Conservation (phyloP, 257 asterid genomes). For the Lantana camara region DNA sequence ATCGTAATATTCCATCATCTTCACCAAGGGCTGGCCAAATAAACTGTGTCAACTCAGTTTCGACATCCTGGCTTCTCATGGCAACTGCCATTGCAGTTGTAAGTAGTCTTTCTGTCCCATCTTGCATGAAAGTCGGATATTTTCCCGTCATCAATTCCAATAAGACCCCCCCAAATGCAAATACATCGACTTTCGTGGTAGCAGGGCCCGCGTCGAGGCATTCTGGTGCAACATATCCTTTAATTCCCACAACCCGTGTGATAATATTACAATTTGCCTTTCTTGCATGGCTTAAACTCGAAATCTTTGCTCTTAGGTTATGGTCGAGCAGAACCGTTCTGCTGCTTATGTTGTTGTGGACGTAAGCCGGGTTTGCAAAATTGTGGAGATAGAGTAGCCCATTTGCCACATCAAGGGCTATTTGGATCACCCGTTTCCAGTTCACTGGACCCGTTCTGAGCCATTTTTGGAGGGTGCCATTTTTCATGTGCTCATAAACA, state of each 20-base stretch:
- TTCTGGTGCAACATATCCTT: conserved; percentile 53
- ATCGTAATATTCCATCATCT: conserved; percentile 31
- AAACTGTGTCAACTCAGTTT: conserved; percentile 29
- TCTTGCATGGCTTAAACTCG: conserved; percentile 54
- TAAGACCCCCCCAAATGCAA: conserved; percentile 56
- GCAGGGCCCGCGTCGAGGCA: conserved; percentile 38
- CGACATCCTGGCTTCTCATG: conserved; percentile 38
- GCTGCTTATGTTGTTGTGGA: conserved; percentile 51
- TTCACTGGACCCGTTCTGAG: conserved; percentile 27
- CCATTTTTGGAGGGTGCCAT: conserved; percentile 61
- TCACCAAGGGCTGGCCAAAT: conserved; percentile 33
- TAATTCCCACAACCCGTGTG: conserved; percentile 32
- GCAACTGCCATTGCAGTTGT: conserved; percentile 29
- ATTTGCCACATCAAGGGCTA: conserved; percentile 63
- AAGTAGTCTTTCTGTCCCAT: conserved; percentile 41
- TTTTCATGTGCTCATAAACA: conserved; percentile 58
- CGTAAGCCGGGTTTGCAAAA: conserved; percentile 53
- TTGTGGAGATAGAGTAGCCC: conserved; percentile 73
- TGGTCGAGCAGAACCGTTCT: conserved; percentile 52
- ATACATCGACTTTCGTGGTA: conserved; percentile 52
- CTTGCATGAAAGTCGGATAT: conserved; percentile 31
- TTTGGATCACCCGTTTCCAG: conserved; percentile 43
- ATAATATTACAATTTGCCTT: conserved; percentile 30
- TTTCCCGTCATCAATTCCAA: conserved; percentile 55
- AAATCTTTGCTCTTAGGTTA: conserved; percentile 61